These are phyloP conservation scores for Parafenestella ontariensis DNA, from an alignment of 2,329 filamentous ascomycete genomes.

Conservation along the genomic window DNA sequence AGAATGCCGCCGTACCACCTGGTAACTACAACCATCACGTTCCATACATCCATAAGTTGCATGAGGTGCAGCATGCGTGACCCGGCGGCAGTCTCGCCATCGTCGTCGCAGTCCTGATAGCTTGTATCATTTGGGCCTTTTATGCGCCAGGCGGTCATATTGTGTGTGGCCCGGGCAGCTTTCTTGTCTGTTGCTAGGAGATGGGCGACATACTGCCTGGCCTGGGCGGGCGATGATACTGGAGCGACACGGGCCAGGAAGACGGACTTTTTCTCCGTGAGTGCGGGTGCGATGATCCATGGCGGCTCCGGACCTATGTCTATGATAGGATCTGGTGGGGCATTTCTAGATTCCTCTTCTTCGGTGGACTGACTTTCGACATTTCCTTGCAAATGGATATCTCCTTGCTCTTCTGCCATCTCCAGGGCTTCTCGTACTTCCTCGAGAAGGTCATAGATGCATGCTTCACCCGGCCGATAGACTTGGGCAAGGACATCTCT, in stretches of 20 bases:
- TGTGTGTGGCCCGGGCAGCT: constrained; percentile 87
- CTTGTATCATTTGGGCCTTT: constrained; percentile 62
- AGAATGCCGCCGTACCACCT: constrained; percentile 95
- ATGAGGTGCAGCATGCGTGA: constrained; percentile 85
- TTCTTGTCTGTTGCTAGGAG: constrained; percentile 84
- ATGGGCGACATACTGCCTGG: constrained; percentile 73
- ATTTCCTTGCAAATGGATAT: constrained; percentile 34
- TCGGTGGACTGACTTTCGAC: constrained; percentile 10
- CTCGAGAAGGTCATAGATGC: constrained; percentile 90
- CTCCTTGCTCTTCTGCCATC: constrained; percentile 54
- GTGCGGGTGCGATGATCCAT: constrained; percentile 77
- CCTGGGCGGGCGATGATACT: constrained; percentile 74
- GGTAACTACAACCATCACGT: constrained; percentile 90
- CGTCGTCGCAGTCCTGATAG: constrained; percentile 93
- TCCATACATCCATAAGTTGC: constrained; percentile 94
- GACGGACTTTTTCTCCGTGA: constrained; percentile 84
- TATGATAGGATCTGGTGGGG: constrained; percentile 11
- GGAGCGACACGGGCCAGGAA: constrained; percentile 81
- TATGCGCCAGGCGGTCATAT: constrained; percentile 94
- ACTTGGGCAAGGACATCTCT: constrained; percentile 70
- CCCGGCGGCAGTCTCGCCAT: constrained; percentile 93
- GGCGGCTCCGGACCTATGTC: constrained; percentile 55
- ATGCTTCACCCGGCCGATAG: constrained; percentile 78
- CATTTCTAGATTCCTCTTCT: constrained; percentile 2
- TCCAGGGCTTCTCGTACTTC: constrained; percentile 58